These are phyloP conservation scores for Acorus gramineus DNA, from an alignment of 106 monocot species.

Conservation along the genomic window DNA sequence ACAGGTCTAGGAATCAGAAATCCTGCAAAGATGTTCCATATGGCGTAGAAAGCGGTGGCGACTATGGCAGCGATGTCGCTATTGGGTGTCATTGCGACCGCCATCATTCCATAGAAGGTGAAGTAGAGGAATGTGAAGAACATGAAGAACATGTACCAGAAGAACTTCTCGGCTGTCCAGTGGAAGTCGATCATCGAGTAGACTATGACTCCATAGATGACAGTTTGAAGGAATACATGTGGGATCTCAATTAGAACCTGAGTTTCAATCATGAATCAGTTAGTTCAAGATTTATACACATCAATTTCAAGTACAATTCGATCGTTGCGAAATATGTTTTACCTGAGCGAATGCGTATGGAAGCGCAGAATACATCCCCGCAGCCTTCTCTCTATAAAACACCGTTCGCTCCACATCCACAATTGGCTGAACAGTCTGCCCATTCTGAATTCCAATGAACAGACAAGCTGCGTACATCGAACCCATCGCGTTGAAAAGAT, in stretches of 20 bases:
- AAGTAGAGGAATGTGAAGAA: conserved; percentile 58
- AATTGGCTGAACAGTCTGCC: conserved; percentile 44
- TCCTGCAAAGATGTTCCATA: conserved; percentile 58
- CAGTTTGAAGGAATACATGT: conserved; percentile 30
- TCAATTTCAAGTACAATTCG: no score
- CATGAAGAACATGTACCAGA: conserved; percentile 41
- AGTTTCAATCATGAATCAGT: no score
- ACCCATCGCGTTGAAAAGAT: conserved; percentile 64
- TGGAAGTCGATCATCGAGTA: conserved; percentile 38
- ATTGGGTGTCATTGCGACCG: conserved; percentile 37
- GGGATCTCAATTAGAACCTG: conserved; percentile 55
- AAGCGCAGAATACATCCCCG: conserved; percentile 75
- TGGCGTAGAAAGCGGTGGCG: conserved; percentile 23
- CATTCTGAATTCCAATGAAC: conserved; percentile 55
- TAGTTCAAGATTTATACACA: no score
- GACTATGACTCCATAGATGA: conserved; percentile 40
- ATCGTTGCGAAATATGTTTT: neutral
- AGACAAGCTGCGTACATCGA: conserved; percentile 48
- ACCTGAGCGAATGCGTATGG: conserved; percentile 71
- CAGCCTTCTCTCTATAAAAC: conserved; percentile 69
- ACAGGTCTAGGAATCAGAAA: conserved; percentile 48
- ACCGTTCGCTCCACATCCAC: conserved; percentile 61
- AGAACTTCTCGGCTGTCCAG: conserved; percentile 42
- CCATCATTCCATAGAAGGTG: conserved; percentile 71
- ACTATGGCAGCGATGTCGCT: conserved; percentile 31